Percentiles rank a stretch among this genome's conserved stretches.
phyloP scores from a whole-genome alignment of 2,329 filamentous ascomycete genomes.

The Calycina herbarum region DNA sequence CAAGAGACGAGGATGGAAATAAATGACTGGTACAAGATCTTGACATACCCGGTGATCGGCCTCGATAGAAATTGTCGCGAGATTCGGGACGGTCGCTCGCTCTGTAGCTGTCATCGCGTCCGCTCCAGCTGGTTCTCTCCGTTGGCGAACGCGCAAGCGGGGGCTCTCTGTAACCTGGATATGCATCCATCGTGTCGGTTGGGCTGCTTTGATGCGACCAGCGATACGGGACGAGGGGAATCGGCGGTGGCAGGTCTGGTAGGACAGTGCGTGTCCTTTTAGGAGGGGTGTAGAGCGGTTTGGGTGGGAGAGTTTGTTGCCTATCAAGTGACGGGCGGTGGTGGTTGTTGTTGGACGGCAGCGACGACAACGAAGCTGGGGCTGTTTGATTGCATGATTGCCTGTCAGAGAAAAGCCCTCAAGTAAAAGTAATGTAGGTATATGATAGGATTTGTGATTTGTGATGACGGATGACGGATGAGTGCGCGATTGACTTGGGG shows the following conservation, averaged over 20 bases:
- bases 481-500: slow-evolving; percentile 13
- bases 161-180: slow-evolving; percentile 36
- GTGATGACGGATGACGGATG: slow-evolving; percentile 11
- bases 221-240: slow-evolving; percentile 3
- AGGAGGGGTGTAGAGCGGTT: slow-evolving; percentile 20
- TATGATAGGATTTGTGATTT: neutral
- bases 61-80: slow-evolving; percentile 62
- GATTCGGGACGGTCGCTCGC: slow-evolving; percentile 43
- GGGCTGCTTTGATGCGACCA: slow-evolving; percentile 6
- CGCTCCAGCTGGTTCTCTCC: slow-evolving; percentile 38
- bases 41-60: slow-evolving; percentile 69
- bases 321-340: slow-evolving; percentile 37
- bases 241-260: slow-evolving; percentile 12
- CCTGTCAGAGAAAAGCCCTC: slow-evolving; percentile 39
- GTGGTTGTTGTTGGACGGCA: slow-evolving; percentile 28
- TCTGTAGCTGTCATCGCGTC: slow-evolving; percentile 37
- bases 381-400: slow-evolving; percentile 42
- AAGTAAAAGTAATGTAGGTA: slow-evolving; percentile 26
- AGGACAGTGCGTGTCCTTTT: slow-evolving; percentile 24
- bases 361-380: slow-evolving; percentile 31
- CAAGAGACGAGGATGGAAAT: neutral
- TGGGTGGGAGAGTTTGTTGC: slow-evolving; percentile 24
- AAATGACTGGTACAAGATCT: slow-evolving; percentile 1
- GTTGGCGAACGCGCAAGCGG: slow-evolving; percentile 36
- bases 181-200: slow-evolving; percentile 32